Percentiles rank a stretch among this genome's conserved stretches.
Evolutionary conservation across 164 flowering plant genomes (phyloP).

Genomic region (Annona cherimola): DNA sequence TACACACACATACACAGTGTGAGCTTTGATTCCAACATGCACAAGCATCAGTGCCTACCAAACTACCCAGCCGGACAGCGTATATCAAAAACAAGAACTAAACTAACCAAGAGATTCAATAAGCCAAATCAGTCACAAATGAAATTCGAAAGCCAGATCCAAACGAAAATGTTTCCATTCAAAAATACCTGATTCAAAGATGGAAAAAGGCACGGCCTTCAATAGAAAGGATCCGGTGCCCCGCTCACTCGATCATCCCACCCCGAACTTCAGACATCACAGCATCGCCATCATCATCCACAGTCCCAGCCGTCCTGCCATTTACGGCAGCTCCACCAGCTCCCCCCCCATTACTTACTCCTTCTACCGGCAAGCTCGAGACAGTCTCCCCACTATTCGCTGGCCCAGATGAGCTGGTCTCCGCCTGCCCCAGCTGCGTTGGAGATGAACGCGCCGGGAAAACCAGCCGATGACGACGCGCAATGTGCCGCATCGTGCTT

Average conservation of each 20-base stretch:
- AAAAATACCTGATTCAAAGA: slow-evolving; percentile 2
- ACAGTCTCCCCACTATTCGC: slow-evolving; percentile 47
- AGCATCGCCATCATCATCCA: slow-evolving; percentile 29
- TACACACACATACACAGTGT: too few species aligned
- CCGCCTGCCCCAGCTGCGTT: slow-evolving; percentile 35
- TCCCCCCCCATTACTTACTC: slow-evolving; percentile 14
- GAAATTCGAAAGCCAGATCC: not conserved
- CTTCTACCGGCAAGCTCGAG: slow-evolving; percentile 37
- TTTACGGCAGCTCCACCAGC: slow-evolving; percentile 13
- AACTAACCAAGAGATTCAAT: too few species aligned
- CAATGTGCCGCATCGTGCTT: slow-evolving; percentile 28
- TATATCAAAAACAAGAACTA: too few species aligned
- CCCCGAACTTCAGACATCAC: slow-evolving; percentile 32
- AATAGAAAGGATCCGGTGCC: not conserved
- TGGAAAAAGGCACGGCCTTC: not conserved
- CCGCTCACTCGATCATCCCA: not conserved
- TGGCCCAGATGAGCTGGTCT: slow-evolving; percentile 29
- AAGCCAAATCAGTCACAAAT: too few species aligned
- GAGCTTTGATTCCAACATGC: too few species aligned
- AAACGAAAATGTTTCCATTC: not conserved
- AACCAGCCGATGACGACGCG: slow-evolving; percentile 31
- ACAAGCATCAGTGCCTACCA: too few species aligned
- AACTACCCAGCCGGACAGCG: too few species aligned
- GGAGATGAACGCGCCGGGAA: slow-evolving; percentile 26
- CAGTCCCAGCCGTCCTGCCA: slow-evolving; percentile 1